Evolutionary conservation across 768 basidiomycete species (phyloP), one percentile per base, ranked within the genome.

Genomic region (Mycena rebaudengoi): DNA sequence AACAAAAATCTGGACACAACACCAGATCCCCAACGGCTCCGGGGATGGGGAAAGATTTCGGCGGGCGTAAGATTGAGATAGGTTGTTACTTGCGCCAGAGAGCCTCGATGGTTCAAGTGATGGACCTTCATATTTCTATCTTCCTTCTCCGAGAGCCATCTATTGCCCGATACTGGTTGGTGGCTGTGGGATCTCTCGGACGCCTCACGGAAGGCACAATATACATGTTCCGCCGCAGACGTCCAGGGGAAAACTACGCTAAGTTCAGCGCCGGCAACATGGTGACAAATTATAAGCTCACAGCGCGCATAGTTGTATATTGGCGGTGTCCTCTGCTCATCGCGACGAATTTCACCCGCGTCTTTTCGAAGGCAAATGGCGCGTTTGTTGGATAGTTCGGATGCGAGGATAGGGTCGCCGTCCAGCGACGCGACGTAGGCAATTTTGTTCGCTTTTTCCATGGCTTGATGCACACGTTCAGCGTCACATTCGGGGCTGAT

Each of bases 401-500:
- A 59, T 11, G 57, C 57, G 16, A 33, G 44, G 32, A 35, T 21
- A 14, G 57, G 45, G 35, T 30, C 29, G 26, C 57, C 57, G 14
- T 59, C 45, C 29, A n/a, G 57, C 5, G 60, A n/a, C n/a, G 66
- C 72, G 10, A 75, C 71, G 48, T 64, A 73, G 10, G 74, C 70
- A 8, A 60, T 61, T 0, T 61, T 51, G 63, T 80, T 77, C 13
- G 78, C 77, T 20, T 68, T 52, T 2, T 65, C 50, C 1, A 80
- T 40, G 5, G 78, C 78, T n/a, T 54, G 59, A 39, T 50, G 40
- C 13, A 83, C 69, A 11, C 78, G 75, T 2, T 41, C 32, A 4
- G 72, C 70, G 62, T 82, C 78, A 49, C 78, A 79, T 60, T 82
- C 77, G 0, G 81, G 80, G 0, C 80, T 78, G 7, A 82, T 62